phyloP scores from a whole-genome alignment of 352 stramenopile species.

The Globisporangium ultimum region DNA sequence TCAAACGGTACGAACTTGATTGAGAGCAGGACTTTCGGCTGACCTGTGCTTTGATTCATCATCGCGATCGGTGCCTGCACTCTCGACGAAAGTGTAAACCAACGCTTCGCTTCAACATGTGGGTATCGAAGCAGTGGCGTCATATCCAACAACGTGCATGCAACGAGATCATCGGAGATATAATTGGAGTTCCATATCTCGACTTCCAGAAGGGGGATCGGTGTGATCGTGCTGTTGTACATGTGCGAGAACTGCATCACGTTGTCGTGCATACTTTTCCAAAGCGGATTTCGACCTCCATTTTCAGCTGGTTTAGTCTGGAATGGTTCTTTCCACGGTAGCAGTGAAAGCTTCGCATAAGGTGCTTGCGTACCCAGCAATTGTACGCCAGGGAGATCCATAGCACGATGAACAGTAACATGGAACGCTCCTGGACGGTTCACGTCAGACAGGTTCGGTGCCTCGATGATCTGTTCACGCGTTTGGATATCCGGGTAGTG shows the following conservation, averaged over 20 bases:
- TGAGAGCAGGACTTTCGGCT: constrained; percentile 64
- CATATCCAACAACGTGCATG: constrained; percentile 78
- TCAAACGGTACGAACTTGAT: constrained; percentile 79
- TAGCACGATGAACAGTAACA: constrained; percentile 67
- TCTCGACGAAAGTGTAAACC: constrained; percentile 77
- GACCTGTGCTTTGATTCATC: constrained; percentile 39
- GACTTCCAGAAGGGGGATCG: constrained; percentile 78
- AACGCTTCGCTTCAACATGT: constrained; percentile 64
- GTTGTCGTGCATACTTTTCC: constrained; percentile 71
- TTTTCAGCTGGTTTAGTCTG: constrained; percentile 77
- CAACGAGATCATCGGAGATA: constrained; percentile 74
- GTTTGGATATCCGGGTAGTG: constrained; percentile 54
- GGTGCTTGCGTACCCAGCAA: constrained; percentile 61
- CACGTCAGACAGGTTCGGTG: constrained; percentile 42
- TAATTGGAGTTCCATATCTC: constrained; percentile 88
- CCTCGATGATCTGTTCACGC: constrained; percentile 43
- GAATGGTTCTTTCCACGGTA: constrained; percentile 83
- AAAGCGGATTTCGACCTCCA: constrained; percentile 70
- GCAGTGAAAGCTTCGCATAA: constrained; percentile 70
- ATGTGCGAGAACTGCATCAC: constrained; percentile 84
- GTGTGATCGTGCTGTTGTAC: constrained; percentile 88
- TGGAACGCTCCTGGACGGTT: constrained; percentile 77
- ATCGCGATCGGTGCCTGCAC: constrained; percentile 31
- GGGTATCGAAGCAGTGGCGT: constrained; percentile 75
- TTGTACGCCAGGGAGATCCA: constrained; percentile 65